Conservation (phyloP, 2,329 filamentous ascomycete genomes). For the Pezicula rhizophila region DNA sequence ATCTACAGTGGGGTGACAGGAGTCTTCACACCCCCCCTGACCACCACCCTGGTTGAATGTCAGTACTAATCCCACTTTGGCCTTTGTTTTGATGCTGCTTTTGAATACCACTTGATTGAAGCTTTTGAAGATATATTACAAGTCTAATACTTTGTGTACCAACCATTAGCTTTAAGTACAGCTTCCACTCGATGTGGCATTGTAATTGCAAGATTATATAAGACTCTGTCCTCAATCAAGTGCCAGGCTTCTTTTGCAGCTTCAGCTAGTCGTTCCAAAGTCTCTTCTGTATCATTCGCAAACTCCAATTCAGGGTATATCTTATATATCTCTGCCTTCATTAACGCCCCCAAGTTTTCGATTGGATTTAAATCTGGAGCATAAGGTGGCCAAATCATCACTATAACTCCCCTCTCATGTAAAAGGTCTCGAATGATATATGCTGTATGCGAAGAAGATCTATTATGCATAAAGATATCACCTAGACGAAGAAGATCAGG, state of each 20-base stretch:
- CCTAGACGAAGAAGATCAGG: not conserved
- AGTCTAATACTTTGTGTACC: constrained; percentile 13
- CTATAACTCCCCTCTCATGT: not conserved
- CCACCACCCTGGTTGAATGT: too few species aligned
- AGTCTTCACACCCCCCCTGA: too few species aligned
- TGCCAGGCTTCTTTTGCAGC: constrained; percentile 6
- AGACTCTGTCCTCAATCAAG: constrained; percentile 1
- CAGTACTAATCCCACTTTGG: too few species aligned
- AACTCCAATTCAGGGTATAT: constrained; percentile 4
- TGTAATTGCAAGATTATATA: constrained; percentile 4
- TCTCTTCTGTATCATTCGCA: constrained; percentile 1
- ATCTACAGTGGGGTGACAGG: too few species aligned
- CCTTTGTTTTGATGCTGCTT: too few species aligned
- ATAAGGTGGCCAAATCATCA: constrained; percentile 2
- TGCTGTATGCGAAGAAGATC: not conserved
- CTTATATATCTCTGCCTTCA: constrained; percentile 2
- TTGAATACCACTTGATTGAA: too few species aligned
- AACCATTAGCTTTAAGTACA: constrained; percentile 7
- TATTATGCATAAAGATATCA: constrained; percentile 1
- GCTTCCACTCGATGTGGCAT: constrained; percentile 3
- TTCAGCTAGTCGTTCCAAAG: constrained; percentile 4
- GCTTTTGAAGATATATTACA: too few species aligned
- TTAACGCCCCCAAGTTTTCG: constrained; percentile 1
- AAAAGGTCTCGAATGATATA: not conserved
- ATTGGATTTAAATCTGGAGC: constrained; percentile 3